phyloP scores from a whole-genome alignment of 73 alveolate genomes.

The Breviolum minutum region DNA sequence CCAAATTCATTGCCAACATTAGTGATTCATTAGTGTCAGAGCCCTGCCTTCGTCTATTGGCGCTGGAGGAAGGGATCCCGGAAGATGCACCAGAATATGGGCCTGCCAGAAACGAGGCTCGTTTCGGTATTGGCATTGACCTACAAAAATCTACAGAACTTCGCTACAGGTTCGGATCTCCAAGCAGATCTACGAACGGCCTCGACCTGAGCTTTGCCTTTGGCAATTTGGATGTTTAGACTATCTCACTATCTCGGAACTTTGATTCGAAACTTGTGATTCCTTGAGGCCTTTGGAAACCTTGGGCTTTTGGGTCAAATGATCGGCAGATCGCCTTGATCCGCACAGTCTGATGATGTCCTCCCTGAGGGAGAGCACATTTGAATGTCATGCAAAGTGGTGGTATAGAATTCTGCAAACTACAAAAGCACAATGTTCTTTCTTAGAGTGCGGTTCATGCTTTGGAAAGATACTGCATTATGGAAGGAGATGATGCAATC shows the following conservation, averaged over 20 bases:
- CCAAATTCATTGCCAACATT: not conserved
- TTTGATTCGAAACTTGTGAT: too few species aligned
- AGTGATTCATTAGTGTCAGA: not conserved
- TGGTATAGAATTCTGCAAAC: too few species aligned
- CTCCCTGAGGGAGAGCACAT: slow-evolving; percentile 12
- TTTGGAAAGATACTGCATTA: too few species aligned
- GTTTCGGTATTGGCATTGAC: too few species aligned
- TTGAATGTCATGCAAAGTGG: too few species aligned
- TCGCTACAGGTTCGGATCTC: slow-evolving; percentile 14
- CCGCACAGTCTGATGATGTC: not conserved
- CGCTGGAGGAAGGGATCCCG: slow-evolving; percentile 36
- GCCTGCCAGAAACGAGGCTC: slow-evolving; percentile 40
- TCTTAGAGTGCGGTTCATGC: too few species aligned
- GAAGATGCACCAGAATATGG: slow-evolving; percentile 47
- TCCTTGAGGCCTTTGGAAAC: slow-evolving; percentile 30
- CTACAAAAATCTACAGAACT: too few species aligned
- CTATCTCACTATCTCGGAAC: too few species aligned
- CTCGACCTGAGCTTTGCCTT: too few species aligned
- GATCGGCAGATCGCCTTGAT: not conserved
- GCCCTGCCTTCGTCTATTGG: not conserved
- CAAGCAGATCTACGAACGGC: slow-evolving; percentile 43
- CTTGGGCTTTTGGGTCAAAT: slow-evolving; percentile 42
- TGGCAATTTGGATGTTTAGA: too few species aligned
- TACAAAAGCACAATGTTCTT: too few species aligned
- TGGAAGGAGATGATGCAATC: not conserved